Conservation (phyloP, 495 filamentous ascomycete genomes). For the Rusavskia elegans region DNA sequence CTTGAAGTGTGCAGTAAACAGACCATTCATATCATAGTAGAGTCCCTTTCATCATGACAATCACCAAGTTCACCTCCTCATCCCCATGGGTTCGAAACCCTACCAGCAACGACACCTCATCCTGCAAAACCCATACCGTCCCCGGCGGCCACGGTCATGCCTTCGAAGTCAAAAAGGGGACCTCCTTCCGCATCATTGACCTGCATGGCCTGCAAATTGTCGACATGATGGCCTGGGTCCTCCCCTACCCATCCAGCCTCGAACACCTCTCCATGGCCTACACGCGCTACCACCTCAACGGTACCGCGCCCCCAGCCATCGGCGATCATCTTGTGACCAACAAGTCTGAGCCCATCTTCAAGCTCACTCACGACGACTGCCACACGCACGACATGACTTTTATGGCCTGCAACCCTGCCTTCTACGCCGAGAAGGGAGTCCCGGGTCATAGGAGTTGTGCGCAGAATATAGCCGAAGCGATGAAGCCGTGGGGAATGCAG, state of each 20-base stretch:
- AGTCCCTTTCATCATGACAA: too few relatives aligned
- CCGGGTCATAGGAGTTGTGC: conserved; percentile 19
- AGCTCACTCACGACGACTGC: conserved; percentile 16
- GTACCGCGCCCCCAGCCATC: conserved; percentile 14
- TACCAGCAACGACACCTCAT: too few relatives aligned
- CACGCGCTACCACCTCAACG: conserved; percentile 21
- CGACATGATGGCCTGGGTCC: conserved; percentile 23
- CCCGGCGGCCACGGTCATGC: conserved; percentile 14
- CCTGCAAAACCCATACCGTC: neutral
- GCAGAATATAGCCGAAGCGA: conserved; percentile 20
- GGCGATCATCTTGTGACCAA: conserved; percentile 22
- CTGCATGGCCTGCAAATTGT: conserved; percentile 24
- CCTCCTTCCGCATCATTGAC: conserved; percentile 23
- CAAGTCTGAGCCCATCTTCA: conserved; percentile 16
- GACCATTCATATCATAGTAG: too few relatives aligned
- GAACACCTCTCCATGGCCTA: conserved; percentile 24
- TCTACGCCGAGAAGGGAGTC: conserved; percentile 19
- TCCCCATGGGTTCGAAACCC: too few relatives aligned
- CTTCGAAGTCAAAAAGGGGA: conserved; percentile 15
- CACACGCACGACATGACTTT: conserved; percentile 25
- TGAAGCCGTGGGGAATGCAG: conserved; percentile 16
- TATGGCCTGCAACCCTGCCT: conserved; percentile 23
- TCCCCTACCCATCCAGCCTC: conserved; percentile 2
- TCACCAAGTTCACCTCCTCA: too few relatives aligned
- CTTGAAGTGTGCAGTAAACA: too few relatives aligned